Conservation (phyloP, 2,329 filamentous ascomycete species). For the Aphanocladium album region DNA sequence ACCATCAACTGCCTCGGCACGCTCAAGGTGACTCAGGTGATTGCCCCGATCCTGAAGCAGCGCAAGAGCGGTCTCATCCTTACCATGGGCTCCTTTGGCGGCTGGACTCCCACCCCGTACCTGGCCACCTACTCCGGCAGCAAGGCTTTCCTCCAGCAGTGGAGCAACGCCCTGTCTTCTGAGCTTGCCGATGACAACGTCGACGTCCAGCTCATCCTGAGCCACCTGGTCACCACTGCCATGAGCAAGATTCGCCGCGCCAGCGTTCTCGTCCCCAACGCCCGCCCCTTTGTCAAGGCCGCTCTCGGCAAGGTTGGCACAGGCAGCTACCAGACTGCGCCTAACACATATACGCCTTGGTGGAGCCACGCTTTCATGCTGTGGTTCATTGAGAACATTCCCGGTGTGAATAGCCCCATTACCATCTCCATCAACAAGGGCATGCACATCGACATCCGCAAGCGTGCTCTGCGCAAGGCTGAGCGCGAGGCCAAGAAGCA, state of each 20-base stretch:
- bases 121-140: constrained; percentile 95
- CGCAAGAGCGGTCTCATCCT: constrained; percentile 84
- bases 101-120: constrained; percentile 84
- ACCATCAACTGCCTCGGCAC: constrained; percentile 94
- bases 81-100: constrained; percentile 96
- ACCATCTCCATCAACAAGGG: constrained; percentile 48
- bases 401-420: constrained; percentile 44
- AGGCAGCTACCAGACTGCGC: constrained; percentile 71
- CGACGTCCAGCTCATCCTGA: constrained; percentile 85
- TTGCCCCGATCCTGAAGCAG: constrained; percentile 78
- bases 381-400: constrained; percentile 64
- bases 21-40: constrained; percentile 76
- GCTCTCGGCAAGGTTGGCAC: constrained; percentile 76
- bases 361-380: constrained; percentile 90
- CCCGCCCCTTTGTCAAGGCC: constrained; percentile 74
- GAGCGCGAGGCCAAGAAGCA: constrained; percentile 74
- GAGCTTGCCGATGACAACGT: constrained; percentile 79
- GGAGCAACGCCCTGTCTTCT: constrained; percentile 79
- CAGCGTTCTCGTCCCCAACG: constrained; percentile 72
- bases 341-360: constrained; percentile 84
- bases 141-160: constrained; percentile 97
- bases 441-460: constrained; percentile 81
- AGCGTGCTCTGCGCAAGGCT: constrained; percentile 75
- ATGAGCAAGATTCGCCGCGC: constrained; percentile 93
- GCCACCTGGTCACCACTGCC: constrained; percentile 88